Base-by-base conservation (phyloP, 2,329 filamentous ascomycete genomes). In the Ceratocystis lukuohia region DNA sequence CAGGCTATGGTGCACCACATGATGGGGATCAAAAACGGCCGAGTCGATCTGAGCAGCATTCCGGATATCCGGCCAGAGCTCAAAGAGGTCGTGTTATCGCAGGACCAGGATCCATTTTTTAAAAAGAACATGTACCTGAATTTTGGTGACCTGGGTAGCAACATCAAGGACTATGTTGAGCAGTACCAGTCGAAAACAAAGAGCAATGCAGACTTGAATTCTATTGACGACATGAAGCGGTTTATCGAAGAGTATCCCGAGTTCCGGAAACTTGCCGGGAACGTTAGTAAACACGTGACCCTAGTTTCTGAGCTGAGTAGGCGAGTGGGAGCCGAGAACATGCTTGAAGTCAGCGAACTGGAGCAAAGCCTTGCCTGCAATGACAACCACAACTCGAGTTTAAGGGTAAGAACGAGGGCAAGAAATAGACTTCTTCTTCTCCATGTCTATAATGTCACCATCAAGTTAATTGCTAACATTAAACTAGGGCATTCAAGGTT, bases 1-100 rank as follows among this genome's bases (percentile, higher is more conserved):
- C 94, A 99, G 76, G 94, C 94, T n/a, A 99, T 99, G 92, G 94
- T 99, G 0, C 94, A 99, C 74, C 94, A 99, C 73, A 78, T 97
- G 1, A 80, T 99, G 12, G 94, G 94, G 4, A 96, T 99, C 70
- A 84, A 89, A 67, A 97, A 97, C 74, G 94, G 94, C n/a, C 84
- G 93, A 63, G 94, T 99, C 0, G 88, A 96, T 73, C 80, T 99
- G 44, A 88, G 87, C 69, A 84, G 89, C 66, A 86, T 96, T 0
- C 89, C 89, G 12, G 91, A 96, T 65, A 84, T 95, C 66, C 82
- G 89, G 17, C 88, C 90, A 0, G 93, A 96, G 74, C 80, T 96
- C 65, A 92, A 88, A 72, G 94, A 99, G 76, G 94, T 99, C 67
- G 92, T 97, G 2, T 78, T 99, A 45, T 96, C 93, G 1, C 92